phyloP scores from a whole-genome alignment of 768 basidiomycete species.

The Leccinum arenicola region DNA sequence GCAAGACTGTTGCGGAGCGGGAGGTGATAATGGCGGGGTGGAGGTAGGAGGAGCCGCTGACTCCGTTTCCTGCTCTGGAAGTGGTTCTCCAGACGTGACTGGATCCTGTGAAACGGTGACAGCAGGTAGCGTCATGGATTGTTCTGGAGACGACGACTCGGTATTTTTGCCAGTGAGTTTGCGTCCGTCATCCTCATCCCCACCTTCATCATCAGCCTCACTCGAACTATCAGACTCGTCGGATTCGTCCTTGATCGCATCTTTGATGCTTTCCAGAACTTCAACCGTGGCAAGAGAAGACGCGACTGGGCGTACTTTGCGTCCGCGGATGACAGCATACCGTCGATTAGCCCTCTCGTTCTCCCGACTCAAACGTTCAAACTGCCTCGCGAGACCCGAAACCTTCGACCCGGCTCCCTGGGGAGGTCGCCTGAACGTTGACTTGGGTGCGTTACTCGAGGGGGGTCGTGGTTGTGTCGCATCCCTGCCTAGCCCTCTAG shows the following conservation, averaged over 20 bases:
- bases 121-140: constrained; percentile 28
- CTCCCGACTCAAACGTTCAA: constrained; percentile 79
- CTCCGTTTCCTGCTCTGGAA: constrained; percentile 31
- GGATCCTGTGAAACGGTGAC: constrained; percentile 12
- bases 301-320: constrained; percentile 86
- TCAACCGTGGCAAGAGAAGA: constrained; percentile 86
- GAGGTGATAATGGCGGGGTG: constrained; percentile 28
- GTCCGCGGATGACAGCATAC: constrained; percentile 84
- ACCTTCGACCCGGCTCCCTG: constrained; percentile 64
- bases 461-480: constrained; percentile 41
- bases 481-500: constrained; percentile 37
- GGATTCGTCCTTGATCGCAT: constrained; percentile 86
- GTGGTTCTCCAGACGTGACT: constrained; percentile 1
- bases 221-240: constrained; percentile 66
- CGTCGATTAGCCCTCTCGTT: constrained; percentile 71
- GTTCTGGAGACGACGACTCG: constrained; percentile 34
- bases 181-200: constrained; percentile 50
- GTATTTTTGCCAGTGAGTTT: constrained; percentile 26
- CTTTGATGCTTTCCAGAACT: constrained; percentile 84
- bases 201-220: constrained; percentile 68
- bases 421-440: constrained; percentile 53
- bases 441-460: constrained; percentile 38
- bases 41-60: constrained; percentile 12
- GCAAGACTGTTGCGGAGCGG: constrained; percentile 26
- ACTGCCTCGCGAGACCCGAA: constrained; percentile 85